A percentile compares a stretch with the other conserved stretches of the same genome.
Conservation (phyloP, 495 filamentous ascomycete genomes). For the Sordaria brevicollis region DNA sequence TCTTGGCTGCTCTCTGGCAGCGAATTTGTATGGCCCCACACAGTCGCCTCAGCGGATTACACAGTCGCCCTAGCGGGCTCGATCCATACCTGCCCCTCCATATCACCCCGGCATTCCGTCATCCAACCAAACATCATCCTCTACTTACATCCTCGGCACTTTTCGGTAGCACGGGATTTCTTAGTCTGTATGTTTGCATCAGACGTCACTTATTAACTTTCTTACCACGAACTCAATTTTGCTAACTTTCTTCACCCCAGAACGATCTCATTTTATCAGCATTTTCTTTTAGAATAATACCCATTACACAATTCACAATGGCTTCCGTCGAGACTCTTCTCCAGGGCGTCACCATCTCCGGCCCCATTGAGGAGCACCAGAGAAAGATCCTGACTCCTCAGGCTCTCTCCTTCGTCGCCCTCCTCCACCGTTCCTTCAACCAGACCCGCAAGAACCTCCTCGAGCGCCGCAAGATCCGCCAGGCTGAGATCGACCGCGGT, state of each 20-base stretch:
- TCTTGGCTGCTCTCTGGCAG: too few relatives aligned
- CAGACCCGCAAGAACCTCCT: constrained; percentile 78
- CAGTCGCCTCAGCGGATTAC: too few relatives aligned
- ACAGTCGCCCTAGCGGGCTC: too few relatives aligned
- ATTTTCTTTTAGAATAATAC: background rate
- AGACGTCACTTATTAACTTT: background rate
- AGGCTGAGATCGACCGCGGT: constrained; percentile 92
- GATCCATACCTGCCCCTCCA: background rate
- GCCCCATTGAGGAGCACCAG: constrained; percentile 62
- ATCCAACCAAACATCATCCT: background rate
- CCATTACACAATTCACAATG: constrained; percentile 40
- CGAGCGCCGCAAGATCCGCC: constrained; percentile 74
- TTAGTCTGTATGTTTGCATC: background rate
- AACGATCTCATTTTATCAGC: background rate
- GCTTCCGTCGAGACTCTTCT: constrained; percentile 62
- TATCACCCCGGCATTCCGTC: background rate
- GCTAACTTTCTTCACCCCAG: background rate
- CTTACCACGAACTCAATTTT: background rate
- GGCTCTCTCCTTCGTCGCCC: constrained; percentile 83
- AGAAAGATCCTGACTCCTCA: constrained; percentile 87
- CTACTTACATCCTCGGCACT: constrained; percentile 6
- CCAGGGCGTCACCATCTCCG: constrained; percentile 80
- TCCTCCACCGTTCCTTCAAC: constrained; percentile 94
- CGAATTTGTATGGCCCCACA: too few relatives aligned
- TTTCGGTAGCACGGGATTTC: background rate